Evolutionary conservation across 2,329 filamentous ascomycete genomes (phyloP).

Genomic region (Botrytis galanthina): DNA sequence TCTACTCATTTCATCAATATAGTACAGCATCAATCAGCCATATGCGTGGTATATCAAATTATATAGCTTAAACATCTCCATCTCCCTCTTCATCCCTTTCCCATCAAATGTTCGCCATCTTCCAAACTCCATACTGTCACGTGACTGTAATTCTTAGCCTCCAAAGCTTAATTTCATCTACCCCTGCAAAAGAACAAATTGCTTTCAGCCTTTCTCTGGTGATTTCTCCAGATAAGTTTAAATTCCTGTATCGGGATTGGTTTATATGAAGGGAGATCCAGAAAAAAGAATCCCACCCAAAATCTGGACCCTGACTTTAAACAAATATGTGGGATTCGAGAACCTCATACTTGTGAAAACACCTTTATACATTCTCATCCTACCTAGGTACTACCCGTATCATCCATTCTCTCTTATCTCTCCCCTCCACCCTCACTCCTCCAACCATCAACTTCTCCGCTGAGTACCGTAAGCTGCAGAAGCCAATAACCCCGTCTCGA

Average conservation of each 20-base stretch:
- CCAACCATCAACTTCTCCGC: background rate
- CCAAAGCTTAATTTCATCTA: slow-evolving; percentile 8
- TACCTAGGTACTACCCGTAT: background rate
- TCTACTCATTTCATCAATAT: background rate
- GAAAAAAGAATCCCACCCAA: slow-evolving; percentile 8
- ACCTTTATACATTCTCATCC: background rate
- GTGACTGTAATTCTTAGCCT: background rate
- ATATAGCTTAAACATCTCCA: no score
- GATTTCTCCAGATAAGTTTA: slow-evolving; percentile 19
- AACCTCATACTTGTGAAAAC: slow-evolving; percentile 6
- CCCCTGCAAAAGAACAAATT: slow-evolving; percentile 18
- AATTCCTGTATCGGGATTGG: slow-evolving; percentile 20
- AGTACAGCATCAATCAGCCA: background rate
- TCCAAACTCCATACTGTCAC: background rate
- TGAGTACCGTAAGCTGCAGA: background rate
- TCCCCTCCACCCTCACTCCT: background rate
- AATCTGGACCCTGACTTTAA: slow-evolving; percentile 16
- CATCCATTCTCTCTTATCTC: background rate
- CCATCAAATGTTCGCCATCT: background rate
- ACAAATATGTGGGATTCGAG: slow-evolving; percentile 12
- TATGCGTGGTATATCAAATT: no score
- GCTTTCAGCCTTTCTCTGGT: background rate
- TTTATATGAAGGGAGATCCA: background rate
- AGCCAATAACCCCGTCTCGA: background rate
- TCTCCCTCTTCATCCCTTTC: background rate